Conservation (phyloP, 2,329 filamentous ascomycete genomes). For the Pseudocercospora eumusae region DNA sequence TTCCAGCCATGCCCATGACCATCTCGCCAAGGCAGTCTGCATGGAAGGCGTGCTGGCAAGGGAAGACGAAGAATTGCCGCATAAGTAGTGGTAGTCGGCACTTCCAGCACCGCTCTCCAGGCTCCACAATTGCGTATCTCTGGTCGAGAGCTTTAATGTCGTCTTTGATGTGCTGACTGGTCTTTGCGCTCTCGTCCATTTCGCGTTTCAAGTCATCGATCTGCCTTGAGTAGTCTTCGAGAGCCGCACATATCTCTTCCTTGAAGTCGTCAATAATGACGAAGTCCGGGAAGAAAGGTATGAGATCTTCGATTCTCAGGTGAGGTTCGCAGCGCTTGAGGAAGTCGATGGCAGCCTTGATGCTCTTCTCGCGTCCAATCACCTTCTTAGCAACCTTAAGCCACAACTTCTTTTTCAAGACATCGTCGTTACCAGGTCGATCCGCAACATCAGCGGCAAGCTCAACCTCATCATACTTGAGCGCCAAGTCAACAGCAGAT, state of each 20-base stretch:
- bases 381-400: conserved; percentile 92
- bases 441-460: conserved; percentile 89
- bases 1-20: conserved; percentile 78
- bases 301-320: conserved; percentile 91
- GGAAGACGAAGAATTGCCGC: conserved; percentile 96
- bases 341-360: conserved; percentile 86
- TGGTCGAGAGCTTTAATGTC: conserved; percentile 85
- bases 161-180: conserved; percentile 83
- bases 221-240: conserved; percentile 89
- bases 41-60: conserved; percentile 97
- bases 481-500: conserved; percentile 86
- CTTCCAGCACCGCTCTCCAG: conserved; percentile 89
- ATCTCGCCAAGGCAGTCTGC: conserved; percentile 87
- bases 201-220: conserved; percentile 87
- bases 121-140: conserved; percentile 93
- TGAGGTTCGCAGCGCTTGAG: conserved; percentile 80
- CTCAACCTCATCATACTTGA: conserved; percentile 86
- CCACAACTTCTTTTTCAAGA: conserved; percentile 91
- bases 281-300: conserved; percentile 98
- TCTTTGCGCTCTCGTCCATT: conserved; percentile 92
- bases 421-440: conserved; percentile 70
- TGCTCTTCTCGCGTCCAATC: conserved; percentile 80
- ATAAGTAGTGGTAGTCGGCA: conserved; percentile 84
- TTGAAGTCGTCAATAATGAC: conserved; percentile 99
- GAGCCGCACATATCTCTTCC: conserved; percentile 89